Percentiles rank a stretch among this genome's conserved stretches.
Conservation (phyloP, 2,329 filamentous ascomycete genomes). For the Diaporthe ampelina region DNA sequence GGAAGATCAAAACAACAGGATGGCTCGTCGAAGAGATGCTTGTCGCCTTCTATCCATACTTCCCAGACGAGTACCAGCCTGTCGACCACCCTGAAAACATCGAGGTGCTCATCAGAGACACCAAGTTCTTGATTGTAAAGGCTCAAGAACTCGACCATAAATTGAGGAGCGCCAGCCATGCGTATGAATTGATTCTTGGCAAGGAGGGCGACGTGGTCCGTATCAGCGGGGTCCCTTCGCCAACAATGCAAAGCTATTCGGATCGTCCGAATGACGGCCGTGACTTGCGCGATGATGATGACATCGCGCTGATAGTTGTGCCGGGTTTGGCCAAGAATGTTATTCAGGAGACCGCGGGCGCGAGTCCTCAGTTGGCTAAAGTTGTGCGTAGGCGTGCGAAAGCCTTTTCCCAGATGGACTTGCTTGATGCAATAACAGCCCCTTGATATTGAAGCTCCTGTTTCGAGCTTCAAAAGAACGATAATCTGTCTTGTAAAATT, state of each 20-base stretch:
- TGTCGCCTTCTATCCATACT: conserved; percentile 12
- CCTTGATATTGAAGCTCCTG: not conserved
- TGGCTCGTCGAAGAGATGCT: conserved; percentile 3
- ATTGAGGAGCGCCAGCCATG: not conserved
- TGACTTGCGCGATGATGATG: not conserved
- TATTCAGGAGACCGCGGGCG: not conserved
- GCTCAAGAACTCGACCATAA: conserved; percentile 13
- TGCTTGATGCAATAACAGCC: not conserved
- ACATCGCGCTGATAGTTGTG: not conserved
- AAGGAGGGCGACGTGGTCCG: not conserved
- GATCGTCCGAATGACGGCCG: not conserved
- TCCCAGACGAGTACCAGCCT: not conserved
- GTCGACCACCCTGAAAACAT: not conserved
- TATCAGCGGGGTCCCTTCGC: not conserved
- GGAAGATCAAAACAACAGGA: not conserved
- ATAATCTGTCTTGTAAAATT: not conserved
- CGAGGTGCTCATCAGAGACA: conserved; percentile 25
- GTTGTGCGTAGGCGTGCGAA: not conserved
- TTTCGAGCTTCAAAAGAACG: no score
- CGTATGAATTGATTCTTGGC: not conserved
- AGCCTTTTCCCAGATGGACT: not conserved
- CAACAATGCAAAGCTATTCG: not conserved
- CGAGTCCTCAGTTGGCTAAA: not conserved
- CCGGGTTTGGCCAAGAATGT: not conserved
- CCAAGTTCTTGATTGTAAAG: not conserved